Evolutionary conservation across 2,329 filamentous ascomycete species (phyloP), one percentile per base, ranked within the genome.

Genomic region (Ceratocystiopsis brevicomis): DNA sequence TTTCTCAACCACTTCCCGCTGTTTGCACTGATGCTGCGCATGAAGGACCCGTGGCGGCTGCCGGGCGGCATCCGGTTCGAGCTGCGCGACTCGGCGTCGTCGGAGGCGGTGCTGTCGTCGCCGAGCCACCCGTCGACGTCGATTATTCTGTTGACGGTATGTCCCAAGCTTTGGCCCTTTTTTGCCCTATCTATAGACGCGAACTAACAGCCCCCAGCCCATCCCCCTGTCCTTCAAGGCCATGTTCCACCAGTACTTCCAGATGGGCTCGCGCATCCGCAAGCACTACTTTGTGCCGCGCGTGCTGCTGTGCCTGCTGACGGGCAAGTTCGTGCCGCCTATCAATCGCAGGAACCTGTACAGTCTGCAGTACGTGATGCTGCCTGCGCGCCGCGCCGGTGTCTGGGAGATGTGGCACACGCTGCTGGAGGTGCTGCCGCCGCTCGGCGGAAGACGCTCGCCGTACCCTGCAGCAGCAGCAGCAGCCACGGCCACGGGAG

Each of bases 241-340:
- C 53, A 96, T 96, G 76, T 96, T 98, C 60, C 76, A 92, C 47
- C 87, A 96, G 55, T 98, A 98, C 62, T 94, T 92, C 56, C 86
- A 95, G 58, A 84, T 98, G 54, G 86, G 81, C 25, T 76, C 83
- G 49, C 84, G 90, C 40, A 84, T 98, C 48, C 79, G 85, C 45
- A 94, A 93, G 58, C 90, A 98, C 62, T 98, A 98, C 58, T 69
- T 96, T 38, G 88, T 86, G 0, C 85, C 85, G 0, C 74, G 78
- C 14, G 92, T 98, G 17, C 73, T 96, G 40, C 69, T 94, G 36
- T 90, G 85, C 53, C 76, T 98, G 2, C 67, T 87, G 19, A 93
- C 85, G 0, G 90, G 90, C 46, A 82, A 81, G 48, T 95, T 95
- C 51, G 86, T 96, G 2, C 90, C 88, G 13, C 88, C 92, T 0